A percentile compares a stretch with the other conserved stretches of the same genome.
phyloP scores from a whole-genome alignment of 2,329 filamentous ascomycete species.

The Colletotrichum theobromicola region DNA sequence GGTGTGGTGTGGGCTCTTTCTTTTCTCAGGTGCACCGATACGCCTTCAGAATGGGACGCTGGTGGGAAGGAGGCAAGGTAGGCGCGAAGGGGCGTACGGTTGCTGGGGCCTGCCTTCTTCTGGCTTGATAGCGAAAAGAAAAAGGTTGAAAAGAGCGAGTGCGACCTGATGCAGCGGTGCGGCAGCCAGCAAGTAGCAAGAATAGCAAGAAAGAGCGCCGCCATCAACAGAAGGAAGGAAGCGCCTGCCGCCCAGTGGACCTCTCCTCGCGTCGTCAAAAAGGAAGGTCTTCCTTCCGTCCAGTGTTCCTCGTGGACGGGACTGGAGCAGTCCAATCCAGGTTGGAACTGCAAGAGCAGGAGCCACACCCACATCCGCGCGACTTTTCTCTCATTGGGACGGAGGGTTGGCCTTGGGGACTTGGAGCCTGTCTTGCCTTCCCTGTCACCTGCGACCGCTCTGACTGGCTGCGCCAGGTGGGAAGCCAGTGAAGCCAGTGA shows the following conservation, averaged over 20 bases:
- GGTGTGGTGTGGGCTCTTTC: neutral
- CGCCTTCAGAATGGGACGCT: neutral
- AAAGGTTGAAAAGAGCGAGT: neutral
- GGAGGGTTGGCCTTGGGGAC: neutral
- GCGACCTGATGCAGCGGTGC: neutral
- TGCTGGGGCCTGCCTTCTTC: constrained; percentile 3
- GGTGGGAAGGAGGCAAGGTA: neutral
- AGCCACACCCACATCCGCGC: neutral
- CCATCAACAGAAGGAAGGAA: neutral
- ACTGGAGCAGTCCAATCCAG: neutral
- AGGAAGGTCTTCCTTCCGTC: neutral
- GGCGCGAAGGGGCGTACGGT: neutral
- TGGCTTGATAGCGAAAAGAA: neutral
- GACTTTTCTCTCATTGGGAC: constrained; percentile 1
- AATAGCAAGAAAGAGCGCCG: neutral
- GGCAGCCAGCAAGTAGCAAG: neutral
- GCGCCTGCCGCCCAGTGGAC: neutral
- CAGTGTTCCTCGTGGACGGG: neutral
- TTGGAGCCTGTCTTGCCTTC: neutral
- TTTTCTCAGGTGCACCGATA: neutral
- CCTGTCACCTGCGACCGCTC: neutral
- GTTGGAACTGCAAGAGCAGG: neutral
- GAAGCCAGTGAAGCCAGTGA: neutral
- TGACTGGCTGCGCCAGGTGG: neutral
- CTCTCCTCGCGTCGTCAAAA: neutral